Evolutionary conservation across 305 asterid genomes (phyloP), one percentile per base, ranked within the genome.

Genomic region (Petunia hybrid): DNA sequence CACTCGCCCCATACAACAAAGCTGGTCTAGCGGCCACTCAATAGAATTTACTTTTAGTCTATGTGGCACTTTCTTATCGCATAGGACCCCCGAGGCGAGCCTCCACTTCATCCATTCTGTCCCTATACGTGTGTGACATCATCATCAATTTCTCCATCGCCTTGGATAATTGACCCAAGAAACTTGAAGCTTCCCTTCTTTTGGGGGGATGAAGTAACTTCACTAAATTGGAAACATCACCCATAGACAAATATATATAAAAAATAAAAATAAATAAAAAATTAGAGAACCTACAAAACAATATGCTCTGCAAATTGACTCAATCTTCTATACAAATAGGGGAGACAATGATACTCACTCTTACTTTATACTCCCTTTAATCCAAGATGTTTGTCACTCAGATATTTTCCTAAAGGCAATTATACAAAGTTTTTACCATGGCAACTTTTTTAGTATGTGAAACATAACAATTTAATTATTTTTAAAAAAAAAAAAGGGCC

Each of bases 381-480:
- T 38, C 57, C 43, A 40, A 14, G 74, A 66, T 66, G 53, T 66
- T 66, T 66, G 74, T 40, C 74, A 66, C 74, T 6, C 36, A 66
- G 31, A 66, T 40, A 66, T 40, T 66, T 66, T 3, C 45, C 53
- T 14, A 68, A 68, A 68, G 38, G 56, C 16, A 68, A 68, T 7
- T 14, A 68, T 8, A 42, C 56, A 38, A 68, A 16, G 1, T 4
- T 16, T 68, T 68, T 8, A 68, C 76, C 76, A 68, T 68, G 56
- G 14, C 51, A 0, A 0, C 8, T 5, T 5, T 5, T 46, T 46
- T 46, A 46, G 53, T 46, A 46, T 46, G 6, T 46, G 53, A 43
- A 68, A n/a, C 39, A 68, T 8, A 43, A 68, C 40, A 1, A 68
- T 8, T 42, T 43, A 42, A 68, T 8, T 22, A 22, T 22, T 22